Base-by-base conservation (phyloP, 371 early-diverging fungal genomes). In the Mucor sp. region DNA sequence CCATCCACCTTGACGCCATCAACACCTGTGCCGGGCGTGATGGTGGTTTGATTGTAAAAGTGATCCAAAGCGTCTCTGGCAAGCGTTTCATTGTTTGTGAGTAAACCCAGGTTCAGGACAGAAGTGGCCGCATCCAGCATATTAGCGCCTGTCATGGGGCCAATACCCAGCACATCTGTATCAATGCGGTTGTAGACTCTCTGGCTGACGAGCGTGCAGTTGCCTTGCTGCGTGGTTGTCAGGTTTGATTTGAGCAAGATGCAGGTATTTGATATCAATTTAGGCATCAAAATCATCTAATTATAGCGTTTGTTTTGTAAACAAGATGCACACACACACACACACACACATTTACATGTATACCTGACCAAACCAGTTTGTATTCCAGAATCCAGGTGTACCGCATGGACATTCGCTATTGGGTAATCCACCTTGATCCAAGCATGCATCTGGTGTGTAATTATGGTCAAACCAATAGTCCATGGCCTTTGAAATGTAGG, bases 321-420 rank as follows among this genome's bases (percentile, higher is more conserved):
- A 53, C 53, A 53, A 17, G 9, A 58, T 58, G 17, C 39, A 11
- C 39, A 48, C 19, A 41, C 2, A 15, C 15, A 8, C 21, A 50
- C 44, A 47, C 37, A 17, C 14, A 60, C 2, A 1, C 6, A 35
- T 12, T 11, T 60, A 7, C 32, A 27, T n/a, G 32, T 14, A 68
- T 64, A 75, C 75, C 41, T 75, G 75, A 23, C 62, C 75, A 66
- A 66, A 75, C 75, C 75, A 75, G 47, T 75, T 75, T 44, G 75
- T 71, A n/a, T 71, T 75, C 75, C 75, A 75, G 35, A 75, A 63
- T 4, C 75, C 75, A 63, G 75, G 75, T 33, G 75, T 75, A 27
- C 67, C 75, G 63, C 75, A 75, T 5, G 75, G 75, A 28, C 77
- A 76, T 1, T 67, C 63, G 11, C 62, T 66, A 37, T 73, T 73